Evolutionary conservation across 129 eudicot genomes (phyloP).

Genomic region (Solidago caesia): DNA sequence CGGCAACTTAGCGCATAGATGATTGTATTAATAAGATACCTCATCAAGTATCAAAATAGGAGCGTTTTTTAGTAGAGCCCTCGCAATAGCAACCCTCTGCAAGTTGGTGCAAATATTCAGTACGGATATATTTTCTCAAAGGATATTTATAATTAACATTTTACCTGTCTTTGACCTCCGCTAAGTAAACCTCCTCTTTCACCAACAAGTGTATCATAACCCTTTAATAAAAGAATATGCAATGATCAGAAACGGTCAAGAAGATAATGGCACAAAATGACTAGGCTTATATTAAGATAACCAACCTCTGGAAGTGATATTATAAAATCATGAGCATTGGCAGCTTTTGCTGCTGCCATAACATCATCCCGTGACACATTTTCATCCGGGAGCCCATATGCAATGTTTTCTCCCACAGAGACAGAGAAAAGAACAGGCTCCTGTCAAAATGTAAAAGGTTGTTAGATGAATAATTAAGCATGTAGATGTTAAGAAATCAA

Average conservation of each 20-base stretch:
- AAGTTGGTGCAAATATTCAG: conserved; percentile 23
- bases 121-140: background rate
- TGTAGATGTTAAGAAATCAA: background rate
- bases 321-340: conserved; percentile 96
- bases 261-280: background rate
- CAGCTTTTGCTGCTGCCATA: conserved; percentile 96
- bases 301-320: conserved; percentile 90
- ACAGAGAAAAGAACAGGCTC: conserved; percentile 95
- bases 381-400: conserved; percentile 95
- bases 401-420: conserved; percentile 95
- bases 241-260: background rate
- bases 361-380: conserved; percentile 85
- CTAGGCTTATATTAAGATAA: background rate
- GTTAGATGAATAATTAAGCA: background rate
- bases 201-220: conserved; percentile 97
- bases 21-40: conserved; percentile 35
- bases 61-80: conserved; percentile 90
- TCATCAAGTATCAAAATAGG: conserved; percentile 94
- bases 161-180: conserved; percentile 99
- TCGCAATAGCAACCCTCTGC: conserved; percentile 97
- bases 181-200: conserved; percentile 94
- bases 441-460: conserved; percentile 33
- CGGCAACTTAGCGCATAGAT: background rate
- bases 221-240: conserved; percentile 42
- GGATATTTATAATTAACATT: background rate